Evolutionary conservation across 139 green algal species (phyloP).

Genomic region (Zygnema circumcarinatum): DNA sequence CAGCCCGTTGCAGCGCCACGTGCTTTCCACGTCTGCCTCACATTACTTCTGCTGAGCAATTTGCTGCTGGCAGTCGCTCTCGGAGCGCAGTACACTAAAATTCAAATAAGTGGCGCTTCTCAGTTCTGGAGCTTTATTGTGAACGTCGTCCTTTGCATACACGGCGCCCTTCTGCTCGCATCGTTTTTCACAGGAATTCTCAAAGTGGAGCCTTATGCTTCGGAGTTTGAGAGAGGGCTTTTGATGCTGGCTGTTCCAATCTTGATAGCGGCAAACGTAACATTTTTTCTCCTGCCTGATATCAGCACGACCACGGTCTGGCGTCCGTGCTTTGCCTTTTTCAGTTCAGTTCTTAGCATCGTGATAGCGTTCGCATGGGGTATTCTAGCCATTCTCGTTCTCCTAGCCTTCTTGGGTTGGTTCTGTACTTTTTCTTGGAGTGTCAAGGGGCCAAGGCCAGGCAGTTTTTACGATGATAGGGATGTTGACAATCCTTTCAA

Average conservation of each 20-base stretch:
- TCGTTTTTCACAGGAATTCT: slow-evolving; percentile 16
- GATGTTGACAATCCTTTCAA: slow-evolving; percentile 23
- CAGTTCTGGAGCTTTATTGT: not conserved
- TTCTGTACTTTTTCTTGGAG: not conserved
- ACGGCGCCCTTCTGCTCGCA: slow-evolving; percentile 7
- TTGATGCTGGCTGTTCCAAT: slow-evolving; percentile 6
- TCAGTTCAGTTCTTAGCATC: slow-evolving; percentile 24
- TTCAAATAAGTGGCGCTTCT: not conserved
- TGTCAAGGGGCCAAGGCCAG: not conserved
- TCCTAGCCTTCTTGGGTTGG: slow-evolving; percentile 15
- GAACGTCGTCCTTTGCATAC: not conserved
- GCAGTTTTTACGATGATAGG: slow-evolving; percentile 19
- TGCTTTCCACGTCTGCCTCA: slow-evolving; percentile 19
- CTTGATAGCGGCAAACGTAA: not conserved
- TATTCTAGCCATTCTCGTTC: slow-evolving; percentile 1
- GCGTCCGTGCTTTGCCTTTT: not conserved
- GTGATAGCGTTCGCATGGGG: not conserved
- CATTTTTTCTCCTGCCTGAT: slow-evolving; percentile 19
- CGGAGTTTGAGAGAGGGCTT: slow-evolving; percentile 13
- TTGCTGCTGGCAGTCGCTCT: not conserved
- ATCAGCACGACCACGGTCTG: not conserved
- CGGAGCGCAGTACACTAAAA: not conserved
- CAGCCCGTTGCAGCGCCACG: not conserved
- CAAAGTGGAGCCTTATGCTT: slow-evolving; percentile 19
- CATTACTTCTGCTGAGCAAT: not conserved